These are phyloP conservation scores for Pseudopediastrum boryanum DNA, from an alignment of 139 green algal species.

Conservation along the genomic window DNA sequence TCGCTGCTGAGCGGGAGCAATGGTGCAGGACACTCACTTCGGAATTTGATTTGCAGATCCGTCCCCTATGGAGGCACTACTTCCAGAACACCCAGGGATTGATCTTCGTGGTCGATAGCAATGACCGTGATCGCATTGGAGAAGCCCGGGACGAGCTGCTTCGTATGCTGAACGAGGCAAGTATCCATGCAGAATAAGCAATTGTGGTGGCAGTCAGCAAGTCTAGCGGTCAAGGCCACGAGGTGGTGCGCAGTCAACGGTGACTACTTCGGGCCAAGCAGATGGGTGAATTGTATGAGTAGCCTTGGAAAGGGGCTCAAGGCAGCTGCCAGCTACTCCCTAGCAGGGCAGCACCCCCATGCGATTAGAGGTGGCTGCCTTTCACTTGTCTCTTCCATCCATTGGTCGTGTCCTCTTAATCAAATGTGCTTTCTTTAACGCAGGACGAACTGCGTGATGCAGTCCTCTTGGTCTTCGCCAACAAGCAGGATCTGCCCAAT, in stretches of 20 bases:
- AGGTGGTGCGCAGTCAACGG: no score
- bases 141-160: slow-evolving; percentile 98
- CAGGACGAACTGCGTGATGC: slow-evolving; percentile 97
- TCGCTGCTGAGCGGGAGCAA: not conserved
- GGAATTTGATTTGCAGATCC: slow-evolving; percentile 43
- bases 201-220: no score
- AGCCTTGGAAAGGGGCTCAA: no score
- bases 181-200: no score
- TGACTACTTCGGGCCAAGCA: no score
- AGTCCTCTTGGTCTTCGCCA: slow-evolving; percentile 98
- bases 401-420: not conserved
- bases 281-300: no score
- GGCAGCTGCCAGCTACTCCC: no score
- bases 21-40: slow-evolving; percentile 10
- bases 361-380: no score
- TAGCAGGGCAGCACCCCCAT: no score
- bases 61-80: slow-evolving; percentile 90
- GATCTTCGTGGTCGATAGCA: slow-evolving; percentile 99
- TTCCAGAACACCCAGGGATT: slow-evolving; percentile 99
- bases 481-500: slow-evolving; percentile 99
- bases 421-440: slow-evolving; percentile 4
- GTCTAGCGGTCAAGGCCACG: no score
- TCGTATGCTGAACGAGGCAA: slow-evolving; percentile 97
- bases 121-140: slow-evolving; percentile 93
- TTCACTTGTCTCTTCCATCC: slow-evolving; percentile 2